These are phyloP conservation scores for Eurotiales sp. DNA, from an alignment of 2,329 filamentous ascomycete species.

Conservation along the genomic window DNA sequence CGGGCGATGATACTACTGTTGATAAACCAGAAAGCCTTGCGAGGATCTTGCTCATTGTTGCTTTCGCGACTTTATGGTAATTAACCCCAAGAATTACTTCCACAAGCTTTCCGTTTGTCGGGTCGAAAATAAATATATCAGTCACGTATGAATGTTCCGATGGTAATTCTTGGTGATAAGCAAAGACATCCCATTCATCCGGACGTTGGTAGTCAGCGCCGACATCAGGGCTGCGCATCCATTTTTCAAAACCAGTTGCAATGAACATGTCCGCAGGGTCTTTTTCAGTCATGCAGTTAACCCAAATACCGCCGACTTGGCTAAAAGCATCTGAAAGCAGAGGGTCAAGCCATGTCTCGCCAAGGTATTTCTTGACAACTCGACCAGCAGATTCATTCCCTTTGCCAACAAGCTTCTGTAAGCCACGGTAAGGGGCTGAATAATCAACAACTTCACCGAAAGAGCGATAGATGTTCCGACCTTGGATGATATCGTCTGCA, in stretches of 20 bases:
- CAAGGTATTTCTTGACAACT: conserved; percentile 12
- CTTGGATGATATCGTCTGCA: conserved; percentile 19
- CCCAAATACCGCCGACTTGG: conserved; percentile 30
- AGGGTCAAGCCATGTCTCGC: conserved; percentile 21
- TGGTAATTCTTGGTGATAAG: conserved; percentile 17
- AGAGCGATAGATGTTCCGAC: conserved; percentile 17
- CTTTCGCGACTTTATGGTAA: conserved; percentile 19
- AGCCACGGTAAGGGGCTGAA: conserved; percentile 13
- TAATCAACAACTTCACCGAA: conserved; percentile 17
- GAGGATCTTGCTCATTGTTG: conserved; percentile 13
- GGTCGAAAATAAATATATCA: conserved; percentile 27
- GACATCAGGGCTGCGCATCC: conserved; percentile 17
- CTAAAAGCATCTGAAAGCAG: conserved; percentile 24
- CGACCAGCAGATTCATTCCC: conserved; percentile 18
- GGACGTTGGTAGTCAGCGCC: conserved; percentile 6
- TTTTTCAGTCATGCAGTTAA: conserved; percentile 26
- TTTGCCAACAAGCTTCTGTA: conserved; percentile 19
- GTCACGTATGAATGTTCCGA: conserved; percentile 18
- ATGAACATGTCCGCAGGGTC: conserved; percentile 24
- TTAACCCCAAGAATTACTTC: conserved; percentile 26
- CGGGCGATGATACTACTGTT: neutral
- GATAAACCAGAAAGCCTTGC: conserved; percentile 8
- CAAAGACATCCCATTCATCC: conserved; percentile 22
- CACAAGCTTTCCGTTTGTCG: conserved; percentile 16
- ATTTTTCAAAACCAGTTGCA: conserved; percentile 23